Base-by-base conservation (phyloP, 257 asterid species). In the Capsicum pubescens region DNA sequence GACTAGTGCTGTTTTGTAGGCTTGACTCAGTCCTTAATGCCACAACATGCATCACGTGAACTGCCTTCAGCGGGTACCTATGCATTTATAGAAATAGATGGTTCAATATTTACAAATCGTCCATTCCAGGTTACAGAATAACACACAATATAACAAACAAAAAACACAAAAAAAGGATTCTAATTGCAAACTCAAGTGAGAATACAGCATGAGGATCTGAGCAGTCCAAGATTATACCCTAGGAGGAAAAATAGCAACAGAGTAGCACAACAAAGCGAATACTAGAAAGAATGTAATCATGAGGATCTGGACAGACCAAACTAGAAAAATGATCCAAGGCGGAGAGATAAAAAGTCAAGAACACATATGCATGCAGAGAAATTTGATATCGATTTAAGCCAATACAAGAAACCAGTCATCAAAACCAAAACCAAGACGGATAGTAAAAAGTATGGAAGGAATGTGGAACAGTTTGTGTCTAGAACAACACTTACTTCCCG, bases 21-120 rank as follows among this genome's bases (percentile, higher is more conserved):
- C 90, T 90, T 80, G 94, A 88, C 88, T 93, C 98, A 2, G 98
- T 94, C 91, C 98, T 92, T 91, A 92, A 86, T 61, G 99, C 97
- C 85, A 96, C 99, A 26, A 90, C 89, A 87, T 96, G 99, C 99
- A 96, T 96, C 86, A 96, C 98, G 85, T 90, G 93, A 59, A 94
- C 99, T 6, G 99, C 98, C 90, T 94, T 96, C 92, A 96, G 82
- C 12, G 98, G 99, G 82, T 81, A 93, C 90, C 99, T 96, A 88
- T 32, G 81, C 48, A 54, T 52, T 76, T 8, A 56, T 21, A 21
- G 21, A 76, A 76, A 76, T 52, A 50, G 46, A 52, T 14, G 14
- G 63, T 21, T 21, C 21, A 76, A 7, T 76, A 26, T 76, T 21
- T 21, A 52, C 46, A 26, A 21, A 76, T 9, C 79, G 44, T 44